Conservation (phyloP, 805 yeast species). For the Candida rishiriensis region DNA sequence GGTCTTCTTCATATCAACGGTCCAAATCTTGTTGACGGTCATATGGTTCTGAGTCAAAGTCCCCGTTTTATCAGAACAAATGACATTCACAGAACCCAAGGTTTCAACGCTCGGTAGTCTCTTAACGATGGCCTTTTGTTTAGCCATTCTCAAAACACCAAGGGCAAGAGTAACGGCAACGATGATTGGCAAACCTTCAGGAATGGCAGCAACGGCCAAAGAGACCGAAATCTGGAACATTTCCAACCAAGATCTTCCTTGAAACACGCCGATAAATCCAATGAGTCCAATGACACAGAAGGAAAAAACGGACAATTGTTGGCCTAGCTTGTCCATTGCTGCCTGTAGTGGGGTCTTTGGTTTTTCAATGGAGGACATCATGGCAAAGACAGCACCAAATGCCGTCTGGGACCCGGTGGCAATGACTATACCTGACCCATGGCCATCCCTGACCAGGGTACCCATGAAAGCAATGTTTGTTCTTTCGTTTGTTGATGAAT, state of each 20-base stretch:
- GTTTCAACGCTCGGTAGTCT: constrained; percentile 95
- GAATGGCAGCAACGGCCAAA: constrained; percentile 97
- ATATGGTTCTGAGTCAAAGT: constrained; percentile 87
- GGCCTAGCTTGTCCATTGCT: constrained; percentile 94
- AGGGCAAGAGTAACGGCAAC: constrained; percentile 96
- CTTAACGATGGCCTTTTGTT: constrained; percentile 87
- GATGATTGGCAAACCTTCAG: constrained; percentile 97
- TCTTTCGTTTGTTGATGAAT: constrained; percentile 49
- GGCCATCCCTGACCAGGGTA: constrained; percentile 93
- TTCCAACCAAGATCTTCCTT: constrained; percentile 93
- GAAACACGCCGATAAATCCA: constrained; percentile 82
- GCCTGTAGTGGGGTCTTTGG: constrained; percentile 77
- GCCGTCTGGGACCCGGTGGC: constrained; percentile 89
- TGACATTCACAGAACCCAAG: constrained; percentile 88
- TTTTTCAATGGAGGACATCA: constrained; percentile 93
- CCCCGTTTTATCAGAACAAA: constrained; percentile 89
- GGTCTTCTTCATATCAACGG: constrained; percentile 50
- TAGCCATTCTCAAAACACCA: constrained; percentile 96
- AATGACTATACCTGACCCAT: constrained; percentile 88
- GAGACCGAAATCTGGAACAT: constrained; percentile 98
- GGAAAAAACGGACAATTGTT: constrained; percentile 79
- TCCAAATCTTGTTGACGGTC: constrained; percentile 84
- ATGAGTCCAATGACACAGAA: constrained; percentile 88
- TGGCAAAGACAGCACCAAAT: constrained; percentile 89
- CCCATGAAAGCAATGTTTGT: constrained; percentile 91